Evolutionary conservation across 169 alveolate species (phyloP).

Genomic region (Amoebophrya sp.): DNA sequence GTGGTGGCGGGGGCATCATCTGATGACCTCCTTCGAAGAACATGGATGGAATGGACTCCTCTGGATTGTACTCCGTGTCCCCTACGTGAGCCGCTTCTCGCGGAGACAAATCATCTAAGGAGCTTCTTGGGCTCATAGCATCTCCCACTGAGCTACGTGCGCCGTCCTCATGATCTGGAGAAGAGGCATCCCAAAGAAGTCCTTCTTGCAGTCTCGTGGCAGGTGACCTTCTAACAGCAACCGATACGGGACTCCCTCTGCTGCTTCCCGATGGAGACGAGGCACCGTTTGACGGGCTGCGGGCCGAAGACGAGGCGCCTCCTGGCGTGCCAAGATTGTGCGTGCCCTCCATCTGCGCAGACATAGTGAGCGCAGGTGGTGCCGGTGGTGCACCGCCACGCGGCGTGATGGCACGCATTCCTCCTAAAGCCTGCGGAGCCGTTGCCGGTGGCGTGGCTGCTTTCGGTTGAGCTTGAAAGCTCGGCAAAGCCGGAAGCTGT

Average conservation of each 20-base stretch:
- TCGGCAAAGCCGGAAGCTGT: not conserved
- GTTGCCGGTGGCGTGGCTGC: conserved; percentile 3
- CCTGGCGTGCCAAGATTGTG: too few relatives aligned
- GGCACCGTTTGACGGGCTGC: too few relatives aligned
- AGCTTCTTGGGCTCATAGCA: not conserved
- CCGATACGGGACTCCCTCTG: too few relatives aligned
- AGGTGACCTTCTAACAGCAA: too few relatives aligned
- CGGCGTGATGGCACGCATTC: conserved; percentile 3
- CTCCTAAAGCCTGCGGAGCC: not conserved
- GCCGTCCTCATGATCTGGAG: too few relatives aligned
- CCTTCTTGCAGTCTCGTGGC: too few relatives aligned
- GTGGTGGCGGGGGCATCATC: not conserved
- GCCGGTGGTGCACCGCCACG: conserved; percentile 24
- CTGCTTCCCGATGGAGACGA: too few relatives aligned
- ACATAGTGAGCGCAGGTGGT: conserved; percentile 31
- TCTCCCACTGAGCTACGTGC: too few relatives aligned
- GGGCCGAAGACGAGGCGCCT: too few relatives aligned
- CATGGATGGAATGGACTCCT: not conserved
- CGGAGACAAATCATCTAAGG: not conserved
- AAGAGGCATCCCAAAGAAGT: too few relatives aligned
- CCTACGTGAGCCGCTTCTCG: not conserved
- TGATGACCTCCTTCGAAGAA: not conserved
- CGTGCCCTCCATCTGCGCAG: too few relatives aligned
- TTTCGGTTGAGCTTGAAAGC: not conserved
- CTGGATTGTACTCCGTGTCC: not conserved